Base-by-base conservation (phyloP, 495 filamentous ascomycete species). In the Podospora pseudoanserina region DNA sequence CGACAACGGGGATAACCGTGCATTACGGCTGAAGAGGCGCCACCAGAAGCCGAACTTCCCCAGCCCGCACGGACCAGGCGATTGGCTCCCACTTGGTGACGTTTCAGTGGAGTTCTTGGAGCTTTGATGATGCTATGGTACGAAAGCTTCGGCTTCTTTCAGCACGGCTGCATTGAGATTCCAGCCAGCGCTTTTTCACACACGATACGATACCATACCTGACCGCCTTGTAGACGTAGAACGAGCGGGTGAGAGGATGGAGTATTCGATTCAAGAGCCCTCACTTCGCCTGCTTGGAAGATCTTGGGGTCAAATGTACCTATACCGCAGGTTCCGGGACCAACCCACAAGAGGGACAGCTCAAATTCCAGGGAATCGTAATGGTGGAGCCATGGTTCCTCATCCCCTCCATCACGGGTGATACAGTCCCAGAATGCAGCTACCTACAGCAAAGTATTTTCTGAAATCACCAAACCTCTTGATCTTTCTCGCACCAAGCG, bases 11-110 rank as follows among this genome's bases (percentile, higher is more conserved):
- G 23, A 58, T 26, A 58, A 58, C 55, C 6, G 55, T 58, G 55
- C 5, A 58, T 9, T 5, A 58, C n/a, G 20, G n/a, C 18, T 18
- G 13, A 20, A 58, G 23, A 11, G 18, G 55, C 18, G 55, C 55
- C 55, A 58, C 55, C n/a, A 19, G n/a, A 58, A 58, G 55, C 55
- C 55, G 55, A 58, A 26, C 2, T 58, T 58, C 55, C 55, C 55
- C 55, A 58, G 13, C n/a, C 5, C 6, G 55, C n/a, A 26, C 18
- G 55, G 55, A 19, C n/a, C 55, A 26, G 55, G 55, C 55, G n/a
- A 58, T 58, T 58, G 55, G 55, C 55, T 58, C 55, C 18, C 55
- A 58, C 6, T 58, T 58, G 18, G 55, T 58, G 55, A 49, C 39
- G 18, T 20, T 23, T 5, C 3, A 58, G 55, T 23, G 55, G 55